Evolutionary conservation across 257 asterid species (phyloP), one percentile per base, ranked within the genome.

Genomic region (Scutellaria barbata): DNA sequence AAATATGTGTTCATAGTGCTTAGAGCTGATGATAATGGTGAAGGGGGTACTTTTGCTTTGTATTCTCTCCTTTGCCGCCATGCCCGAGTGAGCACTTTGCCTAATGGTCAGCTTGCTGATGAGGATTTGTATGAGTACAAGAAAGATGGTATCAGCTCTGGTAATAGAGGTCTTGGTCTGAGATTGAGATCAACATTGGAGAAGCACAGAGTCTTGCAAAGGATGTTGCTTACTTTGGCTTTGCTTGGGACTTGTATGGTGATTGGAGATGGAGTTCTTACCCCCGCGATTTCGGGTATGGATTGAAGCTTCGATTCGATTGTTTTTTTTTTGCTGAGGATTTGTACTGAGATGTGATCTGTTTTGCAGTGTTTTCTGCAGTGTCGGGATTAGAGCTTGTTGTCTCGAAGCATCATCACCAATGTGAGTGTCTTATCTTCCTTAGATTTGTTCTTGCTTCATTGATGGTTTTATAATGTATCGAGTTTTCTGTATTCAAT

Each of bases 231-330:
- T 8, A 57, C 79, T 75, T 76, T 93, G 83, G 95, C 98, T 35
- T 78, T 93, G 83, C 79, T 93, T 73, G 98, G 98, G 63, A 84
- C 98, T 69, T 89, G 98, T 89, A 90, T 93, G 96, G 98, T 93
- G 55, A 93, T 93, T 62, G 98, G 98, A 7, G 98, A 93, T 71
- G 98, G 98, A 30, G 96, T 93, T 74, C 92, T 93, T 60, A 93
- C 96, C 0, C 98, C 98, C 1, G 98, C 98, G 5, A 89, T 94
- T 82, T 94, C 98, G 13, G 98, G 98, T 90, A 79, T 40, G 48
- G 45, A 50, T 46, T 46, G 5, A 17, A 4, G 12, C 8, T 45
- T 70, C 25, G 52, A 11, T 43, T 52, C 40, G 0, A 11, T 62
- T 13, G 14, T 11, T 40, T 63, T 22, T 20, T 1, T 20, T 12